Evolutionary conservation across 148 eudicot species (phyloP).

Genomic region (Persicaria maculosa): DNA sequence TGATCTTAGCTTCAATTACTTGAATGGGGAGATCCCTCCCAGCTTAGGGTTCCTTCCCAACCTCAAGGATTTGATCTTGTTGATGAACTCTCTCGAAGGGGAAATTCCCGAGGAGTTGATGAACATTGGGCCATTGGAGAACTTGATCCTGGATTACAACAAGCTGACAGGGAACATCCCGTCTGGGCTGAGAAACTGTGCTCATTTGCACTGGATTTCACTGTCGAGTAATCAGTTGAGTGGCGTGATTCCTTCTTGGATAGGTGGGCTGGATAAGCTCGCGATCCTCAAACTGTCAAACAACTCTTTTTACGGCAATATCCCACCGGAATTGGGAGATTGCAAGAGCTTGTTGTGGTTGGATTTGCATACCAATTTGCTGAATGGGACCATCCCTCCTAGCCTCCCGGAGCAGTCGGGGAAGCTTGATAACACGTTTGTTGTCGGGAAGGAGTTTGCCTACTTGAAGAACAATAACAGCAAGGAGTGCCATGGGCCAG

Average conservation of each 20-base stretch:
- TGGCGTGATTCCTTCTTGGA: constrained; percentile 66
- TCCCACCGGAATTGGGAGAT: constrained; percentile 80
- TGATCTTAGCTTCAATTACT: constrained; percentile 78
- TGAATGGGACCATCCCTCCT: constrained; percentile 67
- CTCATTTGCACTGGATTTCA: constrained; percentile 77
- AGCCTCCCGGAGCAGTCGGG: constrained; percentile 68
- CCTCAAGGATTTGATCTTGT: constrained; percentile 69
- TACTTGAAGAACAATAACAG: constrained; percentile 78
- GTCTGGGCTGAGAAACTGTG: constrained; percentile 50
- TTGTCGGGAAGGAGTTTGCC: constrained; percentile 58
- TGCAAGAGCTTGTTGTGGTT: constrained; percentile 82
- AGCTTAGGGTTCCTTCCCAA: constrained; percentile 56
- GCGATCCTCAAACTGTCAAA: constrained; percentile 80
- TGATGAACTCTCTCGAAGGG: constrained; percentile 71
- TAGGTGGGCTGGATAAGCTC: constrained; percentile 49
- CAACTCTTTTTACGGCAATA: constrained; percentile 59
- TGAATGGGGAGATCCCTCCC: constrained; percentile 49
- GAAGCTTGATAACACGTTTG: constrained; percentile 40
- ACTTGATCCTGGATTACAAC: constrained; percentile 79
- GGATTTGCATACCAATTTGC: constrained; percentile 62
- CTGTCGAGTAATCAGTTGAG: constrained; percentile 58
- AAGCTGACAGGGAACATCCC: constrained; percentile 63
- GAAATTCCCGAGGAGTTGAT: constrained; percentile 69
- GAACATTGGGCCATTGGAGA: constrained; percentile 51
- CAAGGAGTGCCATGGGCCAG: constrained; percentile 71